Conservation (phyloP, 2,329 filamentous ascomycete genomes). For the Ophiostoma montium region DNA sequence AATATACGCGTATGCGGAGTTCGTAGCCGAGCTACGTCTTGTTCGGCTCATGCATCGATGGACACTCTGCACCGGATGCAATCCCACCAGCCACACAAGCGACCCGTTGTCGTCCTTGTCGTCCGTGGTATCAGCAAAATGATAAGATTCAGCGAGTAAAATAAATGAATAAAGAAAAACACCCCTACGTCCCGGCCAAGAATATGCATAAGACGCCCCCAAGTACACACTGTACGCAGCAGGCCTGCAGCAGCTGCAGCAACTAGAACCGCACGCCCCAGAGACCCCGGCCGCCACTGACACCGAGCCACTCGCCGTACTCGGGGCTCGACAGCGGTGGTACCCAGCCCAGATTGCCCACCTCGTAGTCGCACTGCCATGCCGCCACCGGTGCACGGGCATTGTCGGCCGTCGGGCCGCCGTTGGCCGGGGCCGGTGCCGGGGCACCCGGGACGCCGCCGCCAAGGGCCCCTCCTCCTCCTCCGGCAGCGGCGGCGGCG, state of each 20-base stretch:
- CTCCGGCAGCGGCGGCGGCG: too few species aligned
- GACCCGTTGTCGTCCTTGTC: too few species aligned
- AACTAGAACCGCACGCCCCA: conserved; percentile 49
- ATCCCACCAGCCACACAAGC: too few species aligned
- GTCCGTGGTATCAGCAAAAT: too few species aligned
- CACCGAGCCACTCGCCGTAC: conserved; percentile 70
- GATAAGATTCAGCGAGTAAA: too few species aligned
- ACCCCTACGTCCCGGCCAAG: too few species aligned
- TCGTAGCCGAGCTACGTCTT: too few species aligned
- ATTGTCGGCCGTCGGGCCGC: conserved; percentile 37
- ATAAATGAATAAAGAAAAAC: too few species aligned
- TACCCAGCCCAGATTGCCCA: conserved; percentile 75
- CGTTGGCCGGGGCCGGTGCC: conserved; percentile 24
- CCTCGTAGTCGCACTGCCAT: conserved; percentile 79
- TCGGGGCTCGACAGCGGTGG: conserved; percentile 55
- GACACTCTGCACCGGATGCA: too few species aligned
- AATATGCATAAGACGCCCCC: not conserved
- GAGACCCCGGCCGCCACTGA: conserved; percentile 65
- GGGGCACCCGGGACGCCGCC: not conserved
- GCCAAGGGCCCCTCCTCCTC: not conserved
- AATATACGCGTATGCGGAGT: too few species aligned
- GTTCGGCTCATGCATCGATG: too few species aligned
- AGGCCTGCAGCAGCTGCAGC: not conserved
- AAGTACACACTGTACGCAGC: not conserved
- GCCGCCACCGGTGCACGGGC: conserved; percentile 55